These are phyloP conservation scores for Suillus cothurnatus DNA, from an alignment of 768 basidiomycete genomes.

Conservation along the genomic window DNA sequence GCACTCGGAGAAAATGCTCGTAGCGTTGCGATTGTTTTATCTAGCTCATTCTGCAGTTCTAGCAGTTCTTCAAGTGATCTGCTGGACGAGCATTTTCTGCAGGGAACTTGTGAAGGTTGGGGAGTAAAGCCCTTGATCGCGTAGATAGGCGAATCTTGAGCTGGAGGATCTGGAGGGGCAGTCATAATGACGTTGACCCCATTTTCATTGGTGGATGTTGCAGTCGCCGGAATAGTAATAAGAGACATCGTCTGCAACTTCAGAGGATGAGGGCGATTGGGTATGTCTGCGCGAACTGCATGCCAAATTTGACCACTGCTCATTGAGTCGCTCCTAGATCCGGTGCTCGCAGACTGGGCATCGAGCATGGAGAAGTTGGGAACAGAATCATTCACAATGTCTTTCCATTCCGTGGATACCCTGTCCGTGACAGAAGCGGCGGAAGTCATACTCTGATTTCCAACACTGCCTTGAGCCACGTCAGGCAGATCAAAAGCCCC, in stretches of 20 bases:
- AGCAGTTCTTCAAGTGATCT: slow-evolving; percentile 53
- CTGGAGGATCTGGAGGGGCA: slow-evolving; percentile 8
- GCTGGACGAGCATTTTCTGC: slow-evolving; percentile 18
- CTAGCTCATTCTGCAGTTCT: slow-evolving; percentile 64
- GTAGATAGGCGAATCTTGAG: slow-evolving; percentile 46
- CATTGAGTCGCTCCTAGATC: slow-evolving; percentile 14
- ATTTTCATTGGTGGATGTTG: neutral
- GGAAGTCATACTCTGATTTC: neutral
- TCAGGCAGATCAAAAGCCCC: slow-evolving; percentile 20
- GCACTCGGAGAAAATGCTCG: slow-evolving; percentile 42
- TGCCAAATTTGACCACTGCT: slow-evolving; percentile 9
- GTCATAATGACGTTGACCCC: neutral
- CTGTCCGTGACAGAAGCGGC: slow-evolving; percentile 6
- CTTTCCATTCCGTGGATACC: slow-evolving; percentile 15
- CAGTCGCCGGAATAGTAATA: neutral
- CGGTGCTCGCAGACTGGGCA: slow-evolving; percentile 10
- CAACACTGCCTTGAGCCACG: slow-evolving; percentile 7
- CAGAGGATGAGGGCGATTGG: slow-evolving; percentile 1
- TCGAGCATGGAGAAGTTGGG: slow-evolving; percentile 11
- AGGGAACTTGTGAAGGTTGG: slow-evolving; percentile 11
- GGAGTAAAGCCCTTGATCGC: slow-evolving; percentile 43
- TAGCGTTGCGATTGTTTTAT: slow-evolving; percentile 62
- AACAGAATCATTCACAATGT: slow-evolving; percentile 11
- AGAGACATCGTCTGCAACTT: slow-evolving; percentile 8
- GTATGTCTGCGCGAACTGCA: slow-evolving; percentile 7